Evolutionary conservation across 129 eudicot species (phyloP).

Genomic region (Flaveria trinervia): DNA sequence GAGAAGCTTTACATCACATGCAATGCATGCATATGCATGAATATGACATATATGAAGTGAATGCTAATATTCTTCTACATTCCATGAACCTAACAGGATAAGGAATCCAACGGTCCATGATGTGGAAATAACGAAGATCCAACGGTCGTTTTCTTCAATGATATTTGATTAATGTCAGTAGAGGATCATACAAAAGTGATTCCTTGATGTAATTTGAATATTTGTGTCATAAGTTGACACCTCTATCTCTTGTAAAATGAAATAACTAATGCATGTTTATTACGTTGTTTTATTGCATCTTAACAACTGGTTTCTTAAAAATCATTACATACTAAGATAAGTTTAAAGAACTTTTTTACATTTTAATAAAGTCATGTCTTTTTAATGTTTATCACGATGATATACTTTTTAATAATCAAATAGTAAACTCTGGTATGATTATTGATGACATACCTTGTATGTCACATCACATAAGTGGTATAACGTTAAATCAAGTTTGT

Average conservation of each 20-base stretch:
- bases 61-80: conserved; percentile 13
- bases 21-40: conserved; percentile 19
- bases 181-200: conserved; percentile 16
- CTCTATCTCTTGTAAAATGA: not conserved
- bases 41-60: conserved; percentile 1
- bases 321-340: no score
- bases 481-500: no score
- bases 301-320: no score
- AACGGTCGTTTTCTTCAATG: conserved; percentile 8
- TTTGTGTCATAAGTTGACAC: conserved; percentile 16
- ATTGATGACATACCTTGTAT: no score
- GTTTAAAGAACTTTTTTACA: no score
- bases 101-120: conserved; percentile 23
- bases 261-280: no score
- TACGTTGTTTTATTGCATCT: no score
- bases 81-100: conserved; percentile 35
- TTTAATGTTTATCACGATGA: no score
- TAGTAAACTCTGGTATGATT: no score
- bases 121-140: conserved; percentile 31
- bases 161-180: conserved; percentile 11
- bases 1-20: not conserved
- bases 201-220: conserved; percentile 25
- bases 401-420: no score
- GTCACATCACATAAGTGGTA: no score
- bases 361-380: no score